A percentile compares a stretch with the other conserved stretches of the same genome.
These are phyloP conservation scores for Gryganskiella cystojenkinii DNA, from an alignment of 192 early-diverging fungal genomes.

Conservation along the genomic window DNA sequence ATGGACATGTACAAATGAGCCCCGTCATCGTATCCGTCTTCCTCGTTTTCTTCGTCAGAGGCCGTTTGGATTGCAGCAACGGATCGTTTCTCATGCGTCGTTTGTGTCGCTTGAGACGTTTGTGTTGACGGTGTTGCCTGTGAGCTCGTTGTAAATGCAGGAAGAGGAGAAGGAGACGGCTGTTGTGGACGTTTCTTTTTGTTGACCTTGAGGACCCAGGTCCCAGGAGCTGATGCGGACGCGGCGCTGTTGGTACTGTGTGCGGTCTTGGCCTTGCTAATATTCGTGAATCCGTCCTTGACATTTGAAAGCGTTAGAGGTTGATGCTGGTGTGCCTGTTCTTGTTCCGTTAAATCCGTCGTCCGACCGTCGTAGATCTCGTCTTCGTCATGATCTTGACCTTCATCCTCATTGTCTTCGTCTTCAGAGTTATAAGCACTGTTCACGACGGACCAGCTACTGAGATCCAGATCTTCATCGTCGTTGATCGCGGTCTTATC, in stretches of 20 bases:
- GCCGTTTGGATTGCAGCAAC: not conserved
- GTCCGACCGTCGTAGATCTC: slow-evolving; percentile 21
- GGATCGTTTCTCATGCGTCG: slow-evolving; percentile 8
- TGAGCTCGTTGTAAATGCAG: not conserved
- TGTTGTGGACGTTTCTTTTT: slow-evolving; percentile 12
- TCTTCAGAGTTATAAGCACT: slow-evolving; percentile 25
- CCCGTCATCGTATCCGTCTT: slow-evolving; percentile 4
- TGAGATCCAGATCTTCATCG: slow-evolving; percentile 22
- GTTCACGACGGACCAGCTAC: slow-evolving; percentile 44
- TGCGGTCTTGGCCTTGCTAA: slow-evolving; percentile 26
- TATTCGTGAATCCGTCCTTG: slow-evolving; percentile 38
- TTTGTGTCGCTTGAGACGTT: not conserved
- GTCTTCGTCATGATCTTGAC: slow-evolving; percentile 23
- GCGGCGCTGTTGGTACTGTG: slow-evolving; percentile 24
- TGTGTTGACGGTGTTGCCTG: slow-evolving; percentile 1
- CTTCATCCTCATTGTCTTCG: slow-evolving; percentile 17
- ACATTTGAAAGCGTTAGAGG: slow-evolving; percentile 11
- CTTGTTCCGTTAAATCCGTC: not conserved
- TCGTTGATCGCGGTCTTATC: slow-evolving; percentile 6
- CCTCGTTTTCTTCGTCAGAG: not conserved
- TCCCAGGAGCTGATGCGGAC: slow-evolving; percentile 10
- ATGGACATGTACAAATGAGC: slow-evolving; percentile 31
- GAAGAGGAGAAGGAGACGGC: not conserved
- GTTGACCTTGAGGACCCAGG: slow-evolving; percentile 41
- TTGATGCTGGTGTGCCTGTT: not conserved